A percentile compares a stretch with the other conserved stretches of the same genome.
Evolutionary conservation across 768 basidiomycete species (phyloP).

Genomic region (Lactarius quietus): DNA sequence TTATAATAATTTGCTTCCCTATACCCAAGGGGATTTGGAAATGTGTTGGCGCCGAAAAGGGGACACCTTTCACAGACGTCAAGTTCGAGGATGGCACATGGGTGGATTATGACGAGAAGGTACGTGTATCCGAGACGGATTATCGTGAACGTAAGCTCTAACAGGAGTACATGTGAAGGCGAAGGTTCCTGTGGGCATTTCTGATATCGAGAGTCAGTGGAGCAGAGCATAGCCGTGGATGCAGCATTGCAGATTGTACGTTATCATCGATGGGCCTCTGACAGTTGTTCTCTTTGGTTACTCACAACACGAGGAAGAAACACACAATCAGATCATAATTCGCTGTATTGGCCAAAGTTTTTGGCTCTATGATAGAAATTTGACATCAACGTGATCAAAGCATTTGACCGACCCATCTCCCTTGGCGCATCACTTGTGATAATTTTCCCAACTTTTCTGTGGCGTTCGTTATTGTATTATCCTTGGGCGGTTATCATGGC

Average conservation of each 20-base stretch:
- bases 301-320: not conserved
- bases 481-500: not conserved
- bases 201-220: constrained; percentile 63
- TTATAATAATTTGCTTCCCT: constrained; percentile 2
- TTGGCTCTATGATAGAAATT: not conserved
- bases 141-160: not conserved
- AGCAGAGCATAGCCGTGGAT: constrained; percentile 46
- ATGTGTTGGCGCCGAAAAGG: constrained; percentile 58
- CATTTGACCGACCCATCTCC: not conserved
- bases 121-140: constrained; percentile 29
- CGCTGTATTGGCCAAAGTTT: not conserved
- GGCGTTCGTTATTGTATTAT: not conserved
- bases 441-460: not conserved
- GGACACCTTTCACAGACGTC: constrained; percentile 59
- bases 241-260: constrained; percentile 6
- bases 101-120: constrained; percentile 93
- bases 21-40: constrained; percentile 69
- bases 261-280: not conserved
- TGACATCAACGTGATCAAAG: not conserved
- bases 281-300: not conserved
- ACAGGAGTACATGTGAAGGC: constrained; percentile 38
- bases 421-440: not conserved
- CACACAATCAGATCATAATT: not conserved
- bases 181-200: constrained; percentile 65
- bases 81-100: constrained; percentile 67